These are phyloP conservation scores for Luffa acutangula DNA, from an alignment of 306 rosid genomes.

Conservation along the genomic window DNA sequence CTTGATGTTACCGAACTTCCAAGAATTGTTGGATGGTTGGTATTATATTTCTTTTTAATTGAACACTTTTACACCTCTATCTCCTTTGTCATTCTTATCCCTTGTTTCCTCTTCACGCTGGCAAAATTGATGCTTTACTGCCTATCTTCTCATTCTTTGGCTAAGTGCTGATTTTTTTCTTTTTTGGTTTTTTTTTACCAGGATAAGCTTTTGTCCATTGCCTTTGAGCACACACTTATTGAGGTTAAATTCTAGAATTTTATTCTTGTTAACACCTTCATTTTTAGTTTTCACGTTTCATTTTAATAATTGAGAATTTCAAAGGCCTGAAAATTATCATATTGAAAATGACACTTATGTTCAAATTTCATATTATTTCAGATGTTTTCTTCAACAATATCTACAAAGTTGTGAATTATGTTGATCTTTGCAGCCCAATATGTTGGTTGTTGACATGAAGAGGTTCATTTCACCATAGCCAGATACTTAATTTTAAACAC, in stretches of 20 bases:
- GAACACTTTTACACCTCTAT: neutral
- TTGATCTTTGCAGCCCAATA: constrained; percentile 76
- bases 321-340: neutral
- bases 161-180: neutral
- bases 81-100: neutral
- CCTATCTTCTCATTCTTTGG: neutral
- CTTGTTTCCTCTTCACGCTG: neutral
- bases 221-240: constrained; percentile 96
- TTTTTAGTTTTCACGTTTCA: neutral
- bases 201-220: constrained; percentile 92
- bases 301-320: neutral
- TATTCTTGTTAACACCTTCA: neutral
- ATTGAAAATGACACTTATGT: neutral
- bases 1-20: constrained; percentile 82
- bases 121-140: neutral
- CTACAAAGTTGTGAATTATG: neutral
- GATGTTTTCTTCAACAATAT: neutral
- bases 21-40: constrained; percentile 97
- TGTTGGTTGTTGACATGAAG: constrained; percentile 94
- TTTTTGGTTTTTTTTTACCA: constrained; percentile 18
- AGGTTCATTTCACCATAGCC: constrained; percentile 57
- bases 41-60: constrained; percentile 17
- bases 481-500: constrained; percentile 32
- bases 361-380: neutral
- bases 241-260: constrained; percentile 42